Evolutionary conservation across 805 yeast genomes (phyloP).

Genomic region (Candida argentea): DNA sequence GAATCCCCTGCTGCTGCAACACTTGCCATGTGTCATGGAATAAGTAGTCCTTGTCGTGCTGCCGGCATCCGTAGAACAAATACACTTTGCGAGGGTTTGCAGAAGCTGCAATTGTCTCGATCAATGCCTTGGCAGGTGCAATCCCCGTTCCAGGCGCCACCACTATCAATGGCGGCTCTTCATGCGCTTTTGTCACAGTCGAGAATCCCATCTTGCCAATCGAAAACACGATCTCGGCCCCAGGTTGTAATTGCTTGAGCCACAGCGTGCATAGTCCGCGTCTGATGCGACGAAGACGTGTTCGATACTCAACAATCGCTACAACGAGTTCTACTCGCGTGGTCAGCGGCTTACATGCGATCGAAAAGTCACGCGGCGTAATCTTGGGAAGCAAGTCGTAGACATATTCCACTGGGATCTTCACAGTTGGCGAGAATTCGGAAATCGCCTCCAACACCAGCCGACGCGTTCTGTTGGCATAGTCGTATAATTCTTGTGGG

Average conservation of each 20-base stretch:
- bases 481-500: constrained; percentile 75
- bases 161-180: constrained; percentile 54
- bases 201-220: constrained; percentile 35
- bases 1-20: constrained; percentile 19
- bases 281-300: constrained; percentile 66
- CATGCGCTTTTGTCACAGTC: constrained; percentile 5
- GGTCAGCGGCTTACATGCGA: constrained; percentile 51
- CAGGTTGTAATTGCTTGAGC: constrained; percentile 40
- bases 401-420: constrained; percentile 64
- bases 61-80: constrained; percentile 71
- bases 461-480: constrained; percentile 88
- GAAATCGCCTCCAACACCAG: constrained; percentile 73
- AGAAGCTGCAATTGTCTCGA: constrained; percentile 27
- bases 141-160: constrained; percentile 94
- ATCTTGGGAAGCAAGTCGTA: constrained; percentile 72
- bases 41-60: constrained; percentile 53
- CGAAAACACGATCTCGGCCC: constrained; percentile 44
- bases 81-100: constrained; percentile 24
- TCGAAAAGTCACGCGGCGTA: constrained; percentile 76
- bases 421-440: constrained; percentile 66
- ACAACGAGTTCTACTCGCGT: constrained; percentile 53
- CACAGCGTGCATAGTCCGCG: constrained; percentile 78
- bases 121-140: constrained; percentile 79
- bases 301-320: constrained; percentile 80
- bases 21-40: constrained; percentile 47